Evolutionary conservation across 371 early-diverging fungal genomes (phyloP), one percentile per base, ranked within the genome.

Genomic region (Apophysomyces variabilis): DNA sequence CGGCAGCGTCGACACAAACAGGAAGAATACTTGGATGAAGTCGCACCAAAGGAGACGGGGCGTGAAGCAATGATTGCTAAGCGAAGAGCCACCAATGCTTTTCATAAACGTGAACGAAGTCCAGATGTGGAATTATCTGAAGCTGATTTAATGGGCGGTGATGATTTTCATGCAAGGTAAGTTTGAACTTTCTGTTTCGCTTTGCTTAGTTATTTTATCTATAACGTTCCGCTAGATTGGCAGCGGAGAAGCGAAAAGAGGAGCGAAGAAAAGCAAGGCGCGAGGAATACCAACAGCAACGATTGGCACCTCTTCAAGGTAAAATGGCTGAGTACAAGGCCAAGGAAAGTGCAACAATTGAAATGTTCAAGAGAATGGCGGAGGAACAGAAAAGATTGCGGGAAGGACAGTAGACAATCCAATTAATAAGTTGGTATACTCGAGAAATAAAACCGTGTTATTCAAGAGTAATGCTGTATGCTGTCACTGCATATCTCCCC

Each of bases 31-130:
- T 68, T 94, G 18, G 94, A 95, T 58, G 95, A 94, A 71, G 80
- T 94, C 0, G 92, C 87, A 6, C 96, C 96, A 8, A 92, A 87
- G 62, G 89, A 87, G 38, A 92, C 90, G 4, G 96, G 96, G 1
- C 77, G 91, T 37, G 92, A 93, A 70, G 91, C 92, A 0, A 77
- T 82, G 71, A 39, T 91, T 8, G 90, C 89, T 14, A 91, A 92
- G 65, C 77, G 81, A 56, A 78, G 89, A 13, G 88, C 91, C 0
- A 58, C 76, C 21, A 90, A 84, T 60, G 89, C 87, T 5, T 86
- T 84, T 56, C 88, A 89, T 69, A 84, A 87, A 37, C 85, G 87
- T 7, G 93, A 93, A 65, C 74, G 83, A 1, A 89, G 91, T 36
- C 85, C 89, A 0, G 94, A 94, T 75, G 83, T 89, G 0, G 93